Conservation (phyloP, 257 asterid species). For the Salvia rosmarinus region DNA sequence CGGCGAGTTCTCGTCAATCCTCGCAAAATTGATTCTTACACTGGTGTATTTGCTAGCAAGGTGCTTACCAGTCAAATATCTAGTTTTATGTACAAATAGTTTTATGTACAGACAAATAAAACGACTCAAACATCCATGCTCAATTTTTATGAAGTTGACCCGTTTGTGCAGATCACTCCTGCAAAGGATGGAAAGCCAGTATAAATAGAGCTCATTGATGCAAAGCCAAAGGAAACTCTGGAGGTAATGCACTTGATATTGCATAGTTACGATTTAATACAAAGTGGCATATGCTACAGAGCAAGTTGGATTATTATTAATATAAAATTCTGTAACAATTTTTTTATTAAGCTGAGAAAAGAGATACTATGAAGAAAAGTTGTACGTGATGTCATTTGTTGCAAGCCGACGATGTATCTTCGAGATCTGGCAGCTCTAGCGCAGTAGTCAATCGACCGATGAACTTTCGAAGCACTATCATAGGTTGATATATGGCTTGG, state of each 20-base stretch:
- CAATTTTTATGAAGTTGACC: conserved; percentile 17
- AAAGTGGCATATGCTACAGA: background rate
- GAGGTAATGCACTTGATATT: conserved; percentile 57
- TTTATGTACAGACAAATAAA: conserved; percentile 7
- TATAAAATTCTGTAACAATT: background rate
- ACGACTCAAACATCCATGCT: conserved; percentile 4
- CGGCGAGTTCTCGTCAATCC: conserved; percentile 88
- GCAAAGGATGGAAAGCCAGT: conserved; percentile 98
- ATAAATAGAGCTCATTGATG: conserved; percentile 91
- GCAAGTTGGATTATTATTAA: conserved; percentile 19
- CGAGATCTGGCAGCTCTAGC: no score
- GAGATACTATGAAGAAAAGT: conserved; percentile 15
- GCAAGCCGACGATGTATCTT: no score
- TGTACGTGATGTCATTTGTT: conserved; percentile 19
- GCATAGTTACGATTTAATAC: conserved; percentile 18
- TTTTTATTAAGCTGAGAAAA: conserved; percentile 21
- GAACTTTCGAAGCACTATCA: no score
- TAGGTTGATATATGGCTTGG: no score
- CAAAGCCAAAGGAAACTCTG: conserved; percentile 82
- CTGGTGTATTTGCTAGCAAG: conserved; percentile 97
- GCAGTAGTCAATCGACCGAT: no score
- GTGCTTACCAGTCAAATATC: conserved; percentile 48
- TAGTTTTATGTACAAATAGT: conserved; percentile 21
- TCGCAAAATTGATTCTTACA: conserved; percentile 81
- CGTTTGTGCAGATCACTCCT: conserved; percentile 76